Base-by-base conservation (phyloP, 1,284 basidiomycete genomes). In the Termitomyces sp. region DNA sequence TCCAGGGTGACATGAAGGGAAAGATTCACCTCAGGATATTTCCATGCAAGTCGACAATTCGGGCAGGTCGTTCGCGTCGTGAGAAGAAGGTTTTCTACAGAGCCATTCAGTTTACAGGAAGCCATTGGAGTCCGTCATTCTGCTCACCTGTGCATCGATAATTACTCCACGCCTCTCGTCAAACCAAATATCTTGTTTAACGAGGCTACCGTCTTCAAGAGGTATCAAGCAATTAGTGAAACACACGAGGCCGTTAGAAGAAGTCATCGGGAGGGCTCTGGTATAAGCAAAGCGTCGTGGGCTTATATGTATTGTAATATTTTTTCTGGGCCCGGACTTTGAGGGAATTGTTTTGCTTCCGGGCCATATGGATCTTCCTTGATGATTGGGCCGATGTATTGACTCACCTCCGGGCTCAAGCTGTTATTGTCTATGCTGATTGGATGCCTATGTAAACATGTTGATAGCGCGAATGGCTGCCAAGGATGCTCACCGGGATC, bases 161-260 rank as follows among this genome's bases (percentile, higher is more conserved):
- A 91, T 81, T 50, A 81, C 71, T 0, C 88, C 88, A 28, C 78
- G 73, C 8, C 72, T 71, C 63, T 87, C 79, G 64, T 91, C 87
- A 49, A 91, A 79, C 88, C 88, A 91, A 16, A 91, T 71, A 62
- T 91, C 88, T 60, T 80, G 78, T 64, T 83, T 71, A 26, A 84
- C 64, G 26, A 91, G 71, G 41, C 74, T 80, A 19, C 90, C 91
- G 62, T 92, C 87, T 63, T 91, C 86, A 54, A 77, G 79, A 1
- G 86, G 82, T 33, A 92, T 72, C 52, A 86, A 69, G 62, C 91
- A 91, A 68, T 93, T 92, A 19, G 90, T 93, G 69, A 93, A 92
- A 69, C 91, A 89, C 50, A 92, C 70, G 19, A 92, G 73, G 42
- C 79, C 80, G 66, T 89, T 88, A 8, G 74, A 49, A 40, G 78